Base-by-base conservation (phyloP, 495 filamentous ascomycete genomes). In the Talaromyces adpressus region DNA sequence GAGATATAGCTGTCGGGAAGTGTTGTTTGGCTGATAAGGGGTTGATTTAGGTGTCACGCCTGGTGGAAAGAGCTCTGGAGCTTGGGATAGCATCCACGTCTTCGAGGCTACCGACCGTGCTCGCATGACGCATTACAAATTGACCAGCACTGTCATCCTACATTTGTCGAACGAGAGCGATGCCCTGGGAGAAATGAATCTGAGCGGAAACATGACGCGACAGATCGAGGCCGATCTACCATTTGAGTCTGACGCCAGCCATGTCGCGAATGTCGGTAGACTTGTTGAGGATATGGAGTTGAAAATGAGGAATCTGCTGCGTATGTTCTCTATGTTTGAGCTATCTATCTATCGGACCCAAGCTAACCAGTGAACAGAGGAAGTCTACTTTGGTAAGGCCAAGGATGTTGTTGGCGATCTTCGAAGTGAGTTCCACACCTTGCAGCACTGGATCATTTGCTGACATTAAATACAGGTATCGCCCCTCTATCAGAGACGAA, bases 251-350 rank as follows among this genome's bases (percentile, higher is more conserved):
- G 95, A 98, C 76, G 87, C 87, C 54, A 91, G 90, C 75, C 94
- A 99, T 78, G 92, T 99, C 65, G 90, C 90, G 57, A 99, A 99
- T 73, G 91, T 98, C 65, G 94, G 94, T 47, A 82, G 86, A 74
- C 81, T 99, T 70, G 93, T 99, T 54, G 94, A 99, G 81, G 95
- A 99, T 79, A 97, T 99, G 93, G 94, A 99, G 63, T 82, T 97
- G 73, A 96, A 97, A 85, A 99, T 99, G 95, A 87, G 94, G 76
- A 99, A 98, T 73, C 75, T 98, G 75, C 81, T 99, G 72, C 95
- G 84, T 87, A 77, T 57, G 84, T 78, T 22, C 51, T 39, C 20
- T 14, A 47, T 2, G 8, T 62, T 41, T 56, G 52, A 29, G 4
- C 8, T 27, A 54, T 39, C 30, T 16, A 9, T 23, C 27, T 29